Conservation (phyloP, 768 basidiomycete species). For the Boletus barrowsii region DNA sequence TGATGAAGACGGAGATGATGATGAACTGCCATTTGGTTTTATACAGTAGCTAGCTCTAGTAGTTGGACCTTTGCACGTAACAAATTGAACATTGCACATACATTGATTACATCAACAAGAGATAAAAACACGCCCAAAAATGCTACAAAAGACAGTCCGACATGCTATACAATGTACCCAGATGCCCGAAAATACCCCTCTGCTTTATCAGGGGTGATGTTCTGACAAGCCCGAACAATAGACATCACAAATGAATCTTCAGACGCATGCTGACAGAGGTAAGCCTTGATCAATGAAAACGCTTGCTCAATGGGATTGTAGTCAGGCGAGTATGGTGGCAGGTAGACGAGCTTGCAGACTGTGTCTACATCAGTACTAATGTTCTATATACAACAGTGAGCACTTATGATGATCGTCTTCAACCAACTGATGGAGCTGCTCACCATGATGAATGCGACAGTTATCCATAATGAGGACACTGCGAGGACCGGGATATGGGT, state of each 20-base stretch:
- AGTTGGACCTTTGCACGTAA: background rate
- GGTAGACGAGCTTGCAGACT: background rate
- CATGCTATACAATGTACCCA: too few species aligned
- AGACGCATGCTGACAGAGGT: background rate
- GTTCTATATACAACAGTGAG: background rate
- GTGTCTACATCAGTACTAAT: background rate
- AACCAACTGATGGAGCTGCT: conserved; percentile 15
- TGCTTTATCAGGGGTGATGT: conserved; percentile 1
- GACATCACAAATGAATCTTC: background rate
- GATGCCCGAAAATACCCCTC: conserved; percentile 3
- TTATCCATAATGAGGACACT: conserved; percentile 26
- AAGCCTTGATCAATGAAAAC: background rate
- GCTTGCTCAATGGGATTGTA: background rate
- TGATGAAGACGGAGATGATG: background rate
- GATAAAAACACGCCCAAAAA: too few species aligned
- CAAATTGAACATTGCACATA: background rate
- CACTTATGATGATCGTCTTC: conserved; percentile 21
- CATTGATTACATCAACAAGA: background rate
- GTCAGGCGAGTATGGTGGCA: background rate
- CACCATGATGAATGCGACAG: conserved; percentile 23
- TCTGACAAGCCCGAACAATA: background rate
- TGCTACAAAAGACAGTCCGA: too few species aligned
- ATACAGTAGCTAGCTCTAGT: background rate
- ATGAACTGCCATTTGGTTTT: background rate
- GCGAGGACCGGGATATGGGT: background rate